Evolutionary conservation across 495 filamentous ascomycete species (phyloP).

Genomic region (Aspergillus bridgeri): DNA sequence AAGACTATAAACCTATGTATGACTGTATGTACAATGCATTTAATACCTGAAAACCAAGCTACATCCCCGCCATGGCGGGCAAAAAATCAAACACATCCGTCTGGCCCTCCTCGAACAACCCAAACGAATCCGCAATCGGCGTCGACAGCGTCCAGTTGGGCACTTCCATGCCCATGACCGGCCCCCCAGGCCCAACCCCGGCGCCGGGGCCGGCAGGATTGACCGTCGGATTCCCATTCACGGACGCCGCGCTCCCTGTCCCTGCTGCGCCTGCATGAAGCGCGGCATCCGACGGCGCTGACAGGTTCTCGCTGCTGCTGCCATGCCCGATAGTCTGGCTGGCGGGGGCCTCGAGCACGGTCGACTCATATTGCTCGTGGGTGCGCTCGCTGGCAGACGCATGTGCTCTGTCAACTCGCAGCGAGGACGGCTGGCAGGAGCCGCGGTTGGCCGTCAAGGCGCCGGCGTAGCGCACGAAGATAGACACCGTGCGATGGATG

Average conservation of each 20-base stretch:
- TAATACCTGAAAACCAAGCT: conserved; percentile 10
- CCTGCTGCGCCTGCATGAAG: neutral
- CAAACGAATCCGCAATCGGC: conserved; percentile 43
- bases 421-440: conserved; percentile 2
- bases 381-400: too few species aligned
- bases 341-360: neutral
- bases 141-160: conserved; percentile 43
- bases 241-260: neutral
- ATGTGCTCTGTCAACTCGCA: neutral
- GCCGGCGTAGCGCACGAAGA: conserved; percentile 42
- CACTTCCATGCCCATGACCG: conserved; percentile 26
- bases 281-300: neutral
- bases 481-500: conserved; percentile 42
- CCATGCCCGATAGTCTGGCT: too few species aligned
- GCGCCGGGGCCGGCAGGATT: neutral
- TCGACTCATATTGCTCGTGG: neutral
- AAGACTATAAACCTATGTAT: too few species aligned
- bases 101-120: conserved; percentile 44
- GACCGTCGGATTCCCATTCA: neutral
- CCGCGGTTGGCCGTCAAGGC: conserved; percentile 36
- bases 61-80: conserved; percentile 40
- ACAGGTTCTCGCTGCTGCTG: neutral
- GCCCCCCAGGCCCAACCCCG: neutral
- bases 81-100: conserved; percentile 46
- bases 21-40: too few species aligned